Conservation (phyloP, 1,284 basidiomycete genomes). For the Trametes sp. region DNA sequence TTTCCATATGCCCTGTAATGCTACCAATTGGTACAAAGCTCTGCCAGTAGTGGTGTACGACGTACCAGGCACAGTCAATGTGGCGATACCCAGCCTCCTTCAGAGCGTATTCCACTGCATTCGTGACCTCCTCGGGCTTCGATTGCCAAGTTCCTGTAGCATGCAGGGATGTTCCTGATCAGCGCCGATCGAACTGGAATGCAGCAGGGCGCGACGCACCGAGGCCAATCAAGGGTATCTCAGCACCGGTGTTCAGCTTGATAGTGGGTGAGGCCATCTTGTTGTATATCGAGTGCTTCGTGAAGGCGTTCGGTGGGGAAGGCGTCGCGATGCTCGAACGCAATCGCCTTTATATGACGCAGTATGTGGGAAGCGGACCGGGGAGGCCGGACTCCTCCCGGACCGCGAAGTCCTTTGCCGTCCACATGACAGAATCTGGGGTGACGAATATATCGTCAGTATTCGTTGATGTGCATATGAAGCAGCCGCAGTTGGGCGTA, state of each 20-base stretch:
- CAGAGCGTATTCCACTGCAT: conserved; percentile 77
- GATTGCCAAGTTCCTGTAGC: conserved; percentile 82
- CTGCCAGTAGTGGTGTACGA: neutral
- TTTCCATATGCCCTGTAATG: conserved; percentile 68
- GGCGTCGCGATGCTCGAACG: conserved; percentile 7
- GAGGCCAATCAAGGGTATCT: conserved; percentile 78
- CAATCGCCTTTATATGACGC: conserved; percentile 15
- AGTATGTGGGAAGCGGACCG: conserved; percentile 12
- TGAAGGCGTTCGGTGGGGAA: neutral
- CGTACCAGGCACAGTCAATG: conserved; percentile 77
- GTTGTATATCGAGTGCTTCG: neutral
- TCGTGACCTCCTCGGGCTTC: conserved; percentile 70
- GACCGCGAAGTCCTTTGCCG: conserved; percentile 4
- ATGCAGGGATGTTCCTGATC: conserved; percentile 1
- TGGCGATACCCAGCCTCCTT: conserved; percentile 80
- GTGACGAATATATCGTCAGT: neutral
- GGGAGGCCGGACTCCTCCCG: conserved; percentile 7
- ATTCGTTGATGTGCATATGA: too few species aligned
- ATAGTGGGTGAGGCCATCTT: conserved; percentile 51
- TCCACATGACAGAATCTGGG: neutral
- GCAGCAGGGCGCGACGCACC: conserved; percentile 50
- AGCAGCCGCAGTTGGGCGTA: too few species aligned
- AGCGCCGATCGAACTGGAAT: conserved; percentile 3
- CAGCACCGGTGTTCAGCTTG: conserved; percentile 71
- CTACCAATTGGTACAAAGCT: neutral